Evolutionary conservation across 2,329 filamentous ascomycete species (phyloP), one percentile per base, ranked within the genome.

Genomic region (Microdochium paspali): DNA sequence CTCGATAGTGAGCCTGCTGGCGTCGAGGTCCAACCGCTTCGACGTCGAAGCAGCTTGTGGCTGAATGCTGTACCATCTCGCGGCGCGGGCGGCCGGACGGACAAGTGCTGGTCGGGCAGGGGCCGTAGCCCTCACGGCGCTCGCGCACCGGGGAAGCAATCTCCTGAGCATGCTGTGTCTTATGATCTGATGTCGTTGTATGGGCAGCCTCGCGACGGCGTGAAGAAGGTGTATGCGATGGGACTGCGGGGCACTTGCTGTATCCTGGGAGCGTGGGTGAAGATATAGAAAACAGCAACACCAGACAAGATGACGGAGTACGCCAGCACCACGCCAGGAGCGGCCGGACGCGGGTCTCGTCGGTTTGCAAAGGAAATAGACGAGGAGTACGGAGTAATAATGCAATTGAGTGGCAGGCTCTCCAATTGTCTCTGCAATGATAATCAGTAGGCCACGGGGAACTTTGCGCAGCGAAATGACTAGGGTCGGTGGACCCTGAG

Each of bases 1-100:
- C 50, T 81, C 82, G 60, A 96, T 75, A 44, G 75, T 72, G 50
- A 97, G 79, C 67, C 84, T 85, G 32, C 81, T 77, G n/a, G 85
- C 71, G 65, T 97, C 88, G 54, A 97, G 78, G 48, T 79, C 81
- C 47, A 79, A 74, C 26, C 82, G 77, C 62, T 79, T 76, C 10
- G 73, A 56, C 18, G 64, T 55, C 1, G 74, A 74, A 2, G 74
- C 72, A 7, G 70, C 69, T 50, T 69, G 65, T 50, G 73, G 72
- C 60, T 72, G 67, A 61, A 76, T 70, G 67, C 77, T 82, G 62
- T 76, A 81, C 57, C 55, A 56, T 56, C 73, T 68, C 32, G 64
- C 60, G 21, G 61, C 53, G 31, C 61, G 62, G 54, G 59, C 60
- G 49, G 63, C 54, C 30, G 61, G 56, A 23, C 62, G 52, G 50